Evolutionary conservation across 2,329 filamentous ascomycete species (phyloP).

Genomic region (Alternaria tenuissima): DNA sequence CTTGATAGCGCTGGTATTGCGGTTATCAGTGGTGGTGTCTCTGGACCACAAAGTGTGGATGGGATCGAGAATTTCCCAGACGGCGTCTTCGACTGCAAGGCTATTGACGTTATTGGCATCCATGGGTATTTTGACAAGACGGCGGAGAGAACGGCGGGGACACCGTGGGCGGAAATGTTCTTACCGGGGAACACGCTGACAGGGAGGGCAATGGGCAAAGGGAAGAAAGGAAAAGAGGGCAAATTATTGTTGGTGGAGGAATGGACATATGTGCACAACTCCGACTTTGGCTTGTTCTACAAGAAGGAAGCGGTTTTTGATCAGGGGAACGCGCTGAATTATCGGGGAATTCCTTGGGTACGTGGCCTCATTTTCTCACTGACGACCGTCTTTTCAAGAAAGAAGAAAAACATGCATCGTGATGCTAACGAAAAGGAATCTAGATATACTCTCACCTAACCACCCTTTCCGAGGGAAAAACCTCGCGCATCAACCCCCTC

Average conservation of each 20-base stretch:
- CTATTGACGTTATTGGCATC: constrained; percentile 47
- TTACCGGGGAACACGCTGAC: constrained; percentile 46
- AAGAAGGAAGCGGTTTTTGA: constrained; percentile 47
- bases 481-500: constrained; percentile 32
- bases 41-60: constrained; percentile 34
- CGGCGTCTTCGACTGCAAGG: constrained; percentile 41
- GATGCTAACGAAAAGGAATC: constrained; percentile 1
- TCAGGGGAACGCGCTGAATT: constrained; percentile 47
- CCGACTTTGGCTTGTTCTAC: constrained; percentile 32
- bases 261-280: constrained; percentile 40
- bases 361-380: no score
- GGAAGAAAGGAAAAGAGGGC: constrained; percentile 31
- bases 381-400: no score
- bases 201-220: constrained; percentile 31
- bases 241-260: constrained; percentile 49
- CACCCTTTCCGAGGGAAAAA: constrained; percentile 33
- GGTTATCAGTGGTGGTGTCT: constrained; percentile 48
- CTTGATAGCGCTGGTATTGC: constrained; percentile 43
- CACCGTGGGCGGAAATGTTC: constrained; percentile 46
- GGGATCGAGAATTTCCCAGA: constrained; percentile 45
- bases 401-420: no score
- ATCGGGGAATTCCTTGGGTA: constrained; percentile 50
- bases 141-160: constrained; percentile 38
- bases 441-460: constrained; percentile 45
- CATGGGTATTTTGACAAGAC: constrained; percentile 44